Base-by-base conservation (phyloP, 768 basidiomycete species). In the Leucosporidium scottii region DNA sequence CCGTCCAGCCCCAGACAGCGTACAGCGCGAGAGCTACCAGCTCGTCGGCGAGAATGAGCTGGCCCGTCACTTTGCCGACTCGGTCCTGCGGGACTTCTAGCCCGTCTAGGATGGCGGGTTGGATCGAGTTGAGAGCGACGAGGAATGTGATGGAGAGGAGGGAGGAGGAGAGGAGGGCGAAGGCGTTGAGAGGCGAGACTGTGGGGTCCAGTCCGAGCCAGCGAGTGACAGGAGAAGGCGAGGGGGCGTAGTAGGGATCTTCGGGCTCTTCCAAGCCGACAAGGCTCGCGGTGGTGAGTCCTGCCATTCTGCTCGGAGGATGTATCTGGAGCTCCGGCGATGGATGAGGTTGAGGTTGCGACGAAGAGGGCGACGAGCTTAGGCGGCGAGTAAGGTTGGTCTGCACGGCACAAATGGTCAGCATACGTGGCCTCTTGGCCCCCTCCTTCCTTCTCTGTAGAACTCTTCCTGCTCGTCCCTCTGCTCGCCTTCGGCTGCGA, bases 31-130 rank as follows among this genome's bases (percentile, higher is more conserved):
- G 53, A 4, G 69, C 68, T 18, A 66, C 61, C 25, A 72, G 49
- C 51, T 74, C 71, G 39, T 74, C 73, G 23, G 65, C 67, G 53
- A 70, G 56, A 59, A 74, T 63, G 12, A 72, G 56, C 5, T 39
- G 59, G 1, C 63, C 66, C 6, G 65, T 66, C 6, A 68, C 23
- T 17, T 36, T 31, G 2, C 70, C 68, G 7, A 55, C 23, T 15
- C 13, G 2, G 4, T 28, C 28, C 2, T 49, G 10, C 1, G 66
- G 59, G n/a, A 66, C 53, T 13, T 48, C 4, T 12, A 69, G 15
- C 13, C 48, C 2, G 39, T 8, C 27, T 62, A 36, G 57, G 70
- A 64, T 18, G 68, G 27, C 61, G 68, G 72, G 62, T 27, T 64
- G 59, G 27, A 62, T 48, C 2, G 66, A 51, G 48, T 69, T 68